Percentiles rank a stretch among this genome's conserved stretches.
Evolutionary conservation across 1,284 basidiomycete genomes (phyloP).

Genomic region (Cutaneotrichosporon arboriforme): DNA sequence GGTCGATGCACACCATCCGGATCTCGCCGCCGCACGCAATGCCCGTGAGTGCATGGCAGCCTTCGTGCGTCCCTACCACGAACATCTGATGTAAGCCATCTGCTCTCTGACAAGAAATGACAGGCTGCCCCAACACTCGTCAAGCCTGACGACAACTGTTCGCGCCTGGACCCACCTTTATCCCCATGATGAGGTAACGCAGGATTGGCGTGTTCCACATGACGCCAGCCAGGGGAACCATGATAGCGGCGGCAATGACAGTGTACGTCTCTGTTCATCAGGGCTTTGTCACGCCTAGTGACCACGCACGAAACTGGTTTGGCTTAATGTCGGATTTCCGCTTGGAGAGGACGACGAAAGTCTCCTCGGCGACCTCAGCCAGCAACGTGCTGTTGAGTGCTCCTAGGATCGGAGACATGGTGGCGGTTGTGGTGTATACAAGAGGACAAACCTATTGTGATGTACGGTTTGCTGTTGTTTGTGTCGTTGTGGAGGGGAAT

Average conservation of each 20-base stretch:
- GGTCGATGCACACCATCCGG: slow-evolving; percentile 45
- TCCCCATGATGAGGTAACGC: slow-evolving; percentile 37
- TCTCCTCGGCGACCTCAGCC: no score
- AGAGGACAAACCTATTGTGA: no score
- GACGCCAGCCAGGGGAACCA: slow-evolving; percentile 38
- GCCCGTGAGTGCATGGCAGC: slow-evolving; percentile 42
- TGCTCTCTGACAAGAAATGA: no score
- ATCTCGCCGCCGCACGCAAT: slow-evolving; percentile 44
- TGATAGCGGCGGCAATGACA: slow-evolving; percentile 44
- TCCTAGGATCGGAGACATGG: no score
- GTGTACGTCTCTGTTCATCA: slow-evolving; percentile 40
- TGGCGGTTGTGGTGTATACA: no score
- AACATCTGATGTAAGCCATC: slow-evolving; percentile 37
- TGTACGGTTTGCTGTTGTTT: no score
- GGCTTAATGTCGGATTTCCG: neutral
- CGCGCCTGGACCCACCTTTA: slow-evolving; percentile 32
- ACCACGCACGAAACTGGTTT: slow-evolving; percentile 4
- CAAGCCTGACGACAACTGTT: neutral
- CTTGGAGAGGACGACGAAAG: no score
- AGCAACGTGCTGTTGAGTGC: no score
- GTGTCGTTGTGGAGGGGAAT: no score
- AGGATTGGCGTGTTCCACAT: slow-evolving; percentile 45
- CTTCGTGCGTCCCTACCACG: slow-evolving; percentile 43
- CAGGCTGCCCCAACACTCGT: no score
- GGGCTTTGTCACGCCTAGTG: neutral